Percentiles rank a stretch among this genome's conserved stretches.
Evolutionary conservation across 306 rosid species (phyloP).

Genomic region (Lithocarpus polystachyus): DNA sequence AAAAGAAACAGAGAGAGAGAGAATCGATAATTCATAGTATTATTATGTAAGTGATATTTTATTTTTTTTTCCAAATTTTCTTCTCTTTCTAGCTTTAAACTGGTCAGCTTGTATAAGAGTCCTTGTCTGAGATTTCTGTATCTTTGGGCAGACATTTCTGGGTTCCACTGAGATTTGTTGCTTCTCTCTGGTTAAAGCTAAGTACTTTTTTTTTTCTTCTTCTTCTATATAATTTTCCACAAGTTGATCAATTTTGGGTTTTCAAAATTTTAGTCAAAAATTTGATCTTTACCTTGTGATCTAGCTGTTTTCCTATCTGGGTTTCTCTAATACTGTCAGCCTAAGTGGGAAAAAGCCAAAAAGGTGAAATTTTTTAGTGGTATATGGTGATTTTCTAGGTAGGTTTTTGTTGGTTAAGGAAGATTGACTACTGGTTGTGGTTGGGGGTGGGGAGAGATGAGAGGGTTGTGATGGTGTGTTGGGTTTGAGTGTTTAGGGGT

Average conservation of each 20-base stretch:
- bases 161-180: slow-evolving; percentile 40
- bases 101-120: slow-evolving; percentile 53
- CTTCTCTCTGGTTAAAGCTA: slow-evolving; percentile 27
- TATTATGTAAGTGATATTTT: neutral
- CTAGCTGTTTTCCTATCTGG: slow-evolving; percentile 32
- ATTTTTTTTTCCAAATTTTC: slow-evolving; percentile 11
- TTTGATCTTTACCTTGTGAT: slow-evolving; percentile 47
- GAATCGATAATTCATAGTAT: slow-evolving; percentile 31
- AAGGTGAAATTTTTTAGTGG: slow-evolving; percentile 37
- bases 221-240: slow-evolving; percentile 8
- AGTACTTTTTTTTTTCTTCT: neutral
- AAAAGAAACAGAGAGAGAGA: slow-evolving; percentile 9
- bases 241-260: slow-evolving; percentile 32
- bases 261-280: slow-evolving; percentile 10
- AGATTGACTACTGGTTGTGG: slow-evolving; percentile 22
- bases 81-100: slow-evolving; percentile 41
- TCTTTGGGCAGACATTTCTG: slow-evolving; percentile 61
- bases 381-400: slow-evolving; percentile 15
- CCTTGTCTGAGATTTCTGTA: slow-evolving; percentile 56
- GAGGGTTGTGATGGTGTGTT: slow-evolving; percentile 39
- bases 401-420: slow-evolving; percentile 14
- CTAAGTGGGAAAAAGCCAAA: neutral
- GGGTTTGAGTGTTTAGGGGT: slow-evolving; percentile 50
- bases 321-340: slow-evolving; percentile 9
- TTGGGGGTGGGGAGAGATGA: slow-evolving; percentile 37